These are phyloP conservation scores for Gynostemma pentaphyllum DNA, from an alignment of 306 rosid genomes.

Conservation along the genomic window DNA sequence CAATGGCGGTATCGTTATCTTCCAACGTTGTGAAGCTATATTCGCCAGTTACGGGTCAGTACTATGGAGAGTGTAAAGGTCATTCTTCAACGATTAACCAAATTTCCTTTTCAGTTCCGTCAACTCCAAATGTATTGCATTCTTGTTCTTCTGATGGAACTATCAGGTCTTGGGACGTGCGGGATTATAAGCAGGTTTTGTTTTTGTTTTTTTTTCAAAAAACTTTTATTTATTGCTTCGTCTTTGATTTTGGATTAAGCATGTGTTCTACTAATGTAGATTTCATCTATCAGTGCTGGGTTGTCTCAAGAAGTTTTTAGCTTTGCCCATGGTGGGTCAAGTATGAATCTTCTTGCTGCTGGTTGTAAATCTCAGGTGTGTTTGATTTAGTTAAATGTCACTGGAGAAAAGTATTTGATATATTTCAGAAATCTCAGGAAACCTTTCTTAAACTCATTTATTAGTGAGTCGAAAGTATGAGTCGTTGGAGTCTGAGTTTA, in stretches of 20 bases:
- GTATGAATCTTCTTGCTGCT: slow-evolving; percentile 60
- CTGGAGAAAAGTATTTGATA: background rate
- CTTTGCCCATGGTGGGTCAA: slow-evolving; percentile 67
- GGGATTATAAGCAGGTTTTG: slow-evolving; percentile 57
- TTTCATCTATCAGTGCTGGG: slow-evolving; percentile 51
- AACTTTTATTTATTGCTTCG: background rate
- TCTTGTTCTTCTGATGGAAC: slow-evolving; percentile 94
- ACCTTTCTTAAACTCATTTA: background rate
- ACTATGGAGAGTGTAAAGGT: slow-evolving; percentile 73
- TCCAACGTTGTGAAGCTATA: slow-evolving; percentile 74
- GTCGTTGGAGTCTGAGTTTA: background rate
- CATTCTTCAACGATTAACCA: slow-evolving; percentile 74
- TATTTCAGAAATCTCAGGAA: background rate
- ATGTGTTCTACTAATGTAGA: slow-evolving; percentile 27
- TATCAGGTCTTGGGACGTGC: slow-evolving; percentile 77
- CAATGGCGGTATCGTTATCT: slow-evolving; percentile 87
- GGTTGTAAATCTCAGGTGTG: slow-evolving; percentile 86
- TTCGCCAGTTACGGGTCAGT: slow-evolving; percentile 77
- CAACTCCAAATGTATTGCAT: slow-evolving; percentile 43
- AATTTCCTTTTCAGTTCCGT: slow-evolving; percentile 47
- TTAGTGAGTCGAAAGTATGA: background rate
- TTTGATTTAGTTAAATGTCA: background rate
- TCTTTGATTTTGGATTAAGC: background rate
- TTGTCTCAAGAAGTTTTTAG: slow-evolving; percentile 72
- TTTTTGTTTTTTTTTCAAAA: background rate